Evolutionary conservation across 106 monocot species (phyloP), one percentile per base, ranked within the genome.

Genomic region (Narthecium ossifragum): DNA sequence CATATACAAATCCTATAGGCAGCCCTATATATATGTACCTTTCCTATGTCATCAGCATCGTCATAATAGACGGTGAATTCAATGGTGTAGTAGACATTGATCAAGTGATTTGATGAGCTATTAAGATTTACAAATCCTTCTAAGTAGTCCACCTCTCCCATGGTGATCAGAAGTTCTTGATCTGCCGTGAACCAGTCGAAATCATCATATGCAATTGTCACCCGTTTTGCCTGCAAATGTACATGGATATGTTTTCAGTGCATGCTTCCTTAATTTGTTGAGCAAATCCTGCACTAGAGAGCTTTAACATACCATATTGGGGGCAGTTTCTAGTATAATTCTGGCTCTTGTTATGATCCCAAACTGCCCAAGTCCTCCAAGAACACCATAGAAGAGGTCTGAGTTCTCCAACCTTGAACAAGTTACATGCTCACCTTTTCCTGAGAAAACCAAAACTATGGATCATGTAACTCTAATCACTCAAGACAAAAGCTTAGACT

Each of bases 91-190:
- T 79, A 72, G 37, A 82, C 54, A 36, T 76, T 76, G n/a, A n/a
- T n/a, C n/a, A n/a, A n/a, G n/a, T n/a, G n/a, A n/a, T n/a, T n/a
- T 20, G 90, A 85, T 51, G 76, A 73, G 48, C 85, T 75, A 55
- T 85, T 80, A 2, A 81, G 78, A 11, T 85, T 78, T 15, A 90
- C 60, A 67, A 90, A 90, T 5, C 89, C 89, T 61, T 90, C 89
- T 3, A 90, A 71, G 51, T 81, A 90, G 56, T 90, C 89, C 39
- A 84, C 66, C 33, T 78, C 74, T 27, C 62, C 58, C 70, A 78
- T 71, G 43, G 78, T 78, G 40, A 84, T 43, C 52, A 84, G 49
- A 5, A 67, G 66, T 61, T 84, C 83, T 68, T 84, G 83, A 39
- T 84, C 74, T 21, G 21, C 33, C 24, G 62, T 78, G 67, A 78